Conservation (phyloP, 352 stramenopile genomes). For the Globisporangium ultimum region DNA sequence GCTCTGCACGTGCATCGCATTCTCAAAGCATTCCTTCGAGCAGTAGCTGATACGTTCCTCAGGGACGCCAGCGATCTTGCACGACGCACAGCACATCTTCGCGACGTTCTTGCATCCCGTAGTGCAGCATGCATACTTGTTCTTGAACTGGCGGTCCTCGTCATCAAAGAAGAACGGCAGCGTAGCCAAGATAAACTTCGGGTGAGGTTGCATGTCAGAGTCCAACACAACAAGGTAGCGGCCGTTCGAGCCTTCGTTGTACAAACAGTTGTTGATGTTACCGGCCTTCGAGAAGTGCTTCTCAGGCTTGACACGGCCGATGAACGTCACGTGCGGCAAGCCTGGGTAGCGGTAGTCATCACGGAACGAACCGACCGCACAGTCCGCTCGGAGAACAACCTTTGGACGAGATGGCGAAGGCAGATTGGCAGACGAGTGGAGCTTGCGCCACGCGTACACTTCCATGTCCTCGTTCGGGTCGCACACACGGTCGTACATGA, state of each 20-base stretch:
- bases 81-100: constrained; percentile 84
- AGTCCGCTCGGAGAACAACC: constrained; percentile 75
- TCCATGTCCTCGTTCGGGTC: constrained; percentile 86
- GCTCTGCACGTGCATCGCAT: constrained; percentile 73
- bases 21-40: constrained; percentile 87
- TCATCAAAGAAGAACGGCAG: constrained; percentile 88
- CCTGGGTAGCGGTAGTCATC: constrained; percentile 86
- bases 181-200: constrained; percentile 79
- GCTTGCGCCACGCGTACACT: constrained; percentile 84
- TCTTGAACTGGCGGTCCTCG: constrained; percentile 74
- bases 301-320: constrained; percentile 74
- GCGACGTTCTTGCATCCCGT: constrained; percentile 75
- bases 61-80: constrained; percentile 79
- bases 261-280: constrained; percentile 90
- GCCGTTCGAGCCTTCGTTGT: constrained; percentile 82
- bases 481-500: constrained; percentile 87
- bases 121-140: constrained; percentile 77
- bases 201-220: constrained; percentile 84
- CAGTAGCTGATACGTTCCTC: constrained; percentile 86
- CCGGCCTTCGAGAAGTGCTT: constrained; percentile 83
- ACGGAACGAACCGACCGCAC: constrained; percentile 75
- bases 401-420: constrained; percentile 62
- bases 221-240: constrained; percentile 80
- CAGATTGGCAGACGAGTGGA: constrained; percentile 81
- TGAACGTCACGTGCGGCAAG: constrained; percentile 70